Conservation (phyloP, 1,284 basidiomycete species). For the Puccinia horiana region DNA sequence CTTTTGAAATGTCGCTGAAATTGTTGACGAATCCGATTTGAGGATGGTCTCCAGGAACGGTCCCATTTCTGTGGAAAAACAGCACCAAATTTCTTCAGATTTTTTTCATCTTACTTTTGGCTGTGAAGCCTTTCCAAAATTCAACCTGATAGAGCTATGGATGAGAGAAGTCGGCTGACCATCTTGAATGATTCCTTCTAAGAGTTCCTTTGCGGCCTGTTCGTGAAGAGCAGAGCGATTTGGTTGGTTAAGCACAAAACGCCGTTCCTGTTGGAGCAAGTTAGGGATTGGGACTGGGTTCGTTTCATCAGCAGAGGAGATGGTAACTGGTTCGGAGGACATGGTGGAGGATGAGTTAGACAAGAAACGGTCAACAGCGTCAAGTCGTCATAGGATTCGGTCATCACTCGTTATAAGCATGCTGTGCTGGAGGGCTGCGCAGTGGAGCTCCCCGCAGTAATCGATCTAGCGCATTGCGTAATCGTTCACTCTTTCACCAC, state of each 20-base stretch:
- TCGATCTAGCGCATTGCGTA: not conserved
- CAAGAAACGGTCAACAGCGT: not conserved
- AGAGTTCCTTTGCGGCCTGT: conserved; percentile 68
- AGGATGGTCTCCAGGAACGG: conserved; percentile 39
- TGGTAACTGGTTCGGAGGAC: not conserved
- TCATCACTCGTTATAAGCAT: no score
- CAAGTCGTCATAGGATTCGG: not conserved
- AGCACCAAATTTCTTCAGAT: not conserved
- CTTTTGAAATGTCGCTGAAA: conserved; percentile 4
- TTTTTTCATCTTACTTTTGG: not conserved
- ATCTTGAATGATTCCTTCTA: conserved; percentile 80
- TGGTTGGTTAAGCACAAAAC: conserved; percentile 70
- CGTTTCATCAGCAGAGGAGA: conserved; percentile 25
- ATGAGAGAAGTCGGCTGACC: conserved; percentile 63
- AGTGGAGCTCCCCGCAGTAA: not conserved
- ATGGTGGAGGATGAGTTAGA: not conserved
- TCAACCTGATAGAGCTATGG: no score
- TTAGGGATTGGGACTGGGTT: conserved; percentile 42
- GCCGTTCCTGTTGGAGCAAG: conserved; percentile 47
- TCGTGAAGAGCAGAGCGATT: conserved; percentile 69
- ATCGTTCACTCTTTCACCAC: not conserved
- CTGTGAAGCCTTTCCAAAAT: no score
- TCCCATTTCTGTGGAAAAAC: conserved; percentile 29
- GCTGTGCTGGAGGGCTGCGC: not conserved
- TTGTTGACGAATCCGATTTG: not conserved